Evolutionary conservation across 2,329 filamentous ascomycete genomes (phyloP), one percentile per base, ranked within the genome.

Genomic region (Apiospora aurea): DNA sequence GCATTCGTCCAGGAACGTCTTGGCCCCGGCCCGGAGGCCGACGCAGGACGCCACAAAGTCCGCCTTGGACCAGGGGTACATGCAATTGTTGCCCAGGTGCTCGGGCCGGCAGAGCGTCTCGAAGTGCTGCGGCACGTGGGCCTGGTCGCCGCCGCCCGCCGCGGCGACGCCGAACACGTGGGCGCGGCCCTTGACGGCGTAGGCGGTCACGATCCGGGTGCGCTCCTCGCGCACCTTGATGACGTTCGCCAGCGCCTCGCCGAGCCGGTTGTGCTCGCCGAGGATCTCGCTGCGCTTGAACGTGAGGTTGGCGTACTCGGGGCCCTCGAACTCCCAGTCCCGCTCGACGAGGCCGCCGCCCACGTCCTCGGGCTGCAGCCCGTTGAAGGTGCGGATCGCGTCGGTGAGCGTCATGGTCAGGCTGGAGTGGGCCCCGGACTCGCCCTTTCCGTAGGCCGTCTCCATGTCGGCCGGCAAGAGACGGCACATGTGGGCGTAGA

Each of bases 51-150:
- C 34, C 21, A 61, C 47, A 26, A 71, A 71, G 44, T 71, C 64
- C 5, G 70, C 70, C 47, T 71, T 71, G 64, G 70, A 71, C 64
- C 70, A 68, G 18, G 70, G 70, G 18, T 16, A 26, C 46, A 69
- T 68, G 21, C 6, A 34, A n/a, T n/a, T 34, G 34, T 61, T 64
- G 3, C 64, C 70, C 7, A 53, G 13, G 24, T 4, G 11, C 2
- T 46, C 47, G 21, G 70, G 70, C 13, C 43, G 24, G 26, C 69
- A 34, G n/a, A 69, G 14, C 13, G 44, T 34, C 14, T 21, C 41
- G 11, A 71, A 46, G n/a, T 69, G 47, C 64, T 29, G 26, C 4
- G 64, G 70, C 24, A 71, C 24, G 7, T 46, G 18, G 24, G 69
- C 69, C 34, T 69, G 18, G 10, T 68, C 26, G 21, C 46, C 70